A percentile compares a stretch with the other conserved stretches of the same genome.
These are phyloP conservation scores for Calocera cornea DNA, from an alignment of 768 basidiomycete species.

Conservation along the genomic window DNA sequence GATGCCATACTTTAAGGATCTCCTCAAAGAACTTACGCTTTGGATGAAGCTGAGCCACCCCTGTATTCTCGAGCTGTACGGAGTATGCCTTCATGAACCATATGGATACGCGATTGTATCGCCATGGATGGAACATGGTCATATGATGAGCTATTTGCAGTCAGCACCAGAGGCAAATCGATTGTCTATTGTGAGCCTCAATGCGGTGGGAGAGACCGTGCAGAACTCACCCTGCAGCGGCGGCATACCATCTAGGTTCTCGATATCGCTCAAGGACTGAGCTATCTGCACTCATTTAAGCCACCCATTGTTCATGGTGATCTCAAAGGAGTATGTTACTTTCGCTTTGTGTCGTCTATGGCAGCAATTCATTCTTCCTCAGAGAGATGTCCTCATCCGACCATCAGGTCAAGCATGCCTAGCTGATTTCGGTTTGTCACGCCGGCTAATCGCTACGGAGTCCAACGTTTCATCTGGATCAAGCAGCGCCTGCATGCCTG, in stretches of 20 bases:
- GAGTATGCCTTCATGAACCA: neutral
- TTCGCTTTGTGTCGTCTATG: neutral
- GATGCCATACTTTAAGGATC: too few relatives aligned
- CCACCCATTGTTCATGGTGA: neutral
- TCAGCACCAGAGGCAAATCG: neutral
- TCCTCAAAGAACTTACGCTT: neutral
- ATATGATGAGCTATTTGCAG: neutral
- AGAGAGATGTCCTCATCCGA: neutral
- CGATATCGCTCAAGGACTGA: neutral
- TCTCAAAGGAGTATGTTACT: neutral
- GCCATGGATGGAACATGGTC: neutral
- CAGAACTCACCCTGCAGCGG: too few relatives aligned
- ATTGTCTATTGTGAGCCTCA: neutral
- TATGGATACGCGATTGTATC: neutral
- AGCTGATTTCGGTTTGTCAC: neutral
- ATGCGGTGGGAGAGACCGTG: too few relatives aligned
- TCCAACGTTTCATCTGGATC: neutral
- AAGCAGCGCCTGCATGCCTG: neutral
- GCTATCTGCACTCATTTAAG: neutral
- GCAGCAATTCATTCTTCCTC: neutral
- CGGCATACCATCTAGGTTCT: too few relatives aligned
- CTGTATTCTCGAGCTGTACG: neutral
- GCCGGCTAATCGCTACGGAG: neutral
- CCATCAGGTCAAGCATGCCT: neutral
- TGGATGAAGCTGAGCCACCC: neutral